Evolutionary conservation across 1,284 basidiomycete species (phyloP).

Genomic region (Boletus albobrunnescens): DNA sequence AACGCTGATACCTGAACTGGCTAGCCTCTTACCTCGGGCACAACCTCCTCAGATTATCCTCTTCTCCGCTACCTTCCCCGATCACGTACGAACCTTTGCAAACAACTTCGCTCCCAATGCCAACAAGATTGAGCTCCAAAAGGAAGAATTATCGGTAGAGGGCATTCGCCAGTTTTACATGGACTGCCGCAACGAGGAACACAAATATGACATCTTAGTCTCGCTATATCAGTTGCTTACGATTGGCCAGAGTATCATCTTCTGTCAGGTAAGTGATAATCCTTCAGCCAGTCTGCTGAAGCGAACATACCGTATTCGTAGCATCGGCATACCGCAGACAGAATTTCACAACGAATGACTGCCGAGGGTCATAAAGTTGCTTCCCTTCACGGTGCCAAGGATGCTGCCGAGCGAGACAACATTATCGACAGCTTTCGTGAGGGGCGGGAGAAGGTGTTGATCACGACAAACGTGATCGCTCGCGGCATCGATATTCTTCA

Average conservation of each 20-base stretch:
- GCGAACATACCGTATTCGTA: slow-evolving; percentile 31
- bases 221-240: slow-evolving; percentile 88
- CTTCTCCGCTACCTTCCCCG: slow-evolving; percentile 98
- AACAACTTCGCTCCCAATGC: slow-evolving; percentile 89
- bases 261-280: slow-evolving; percentile 70
- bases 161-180: slow-evolving; percentile 98
- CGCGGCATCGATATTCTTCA: slow-evolving; percentile 98
- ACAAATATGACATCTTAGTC: slow-evolving; percentile 96
- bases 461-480: slow-evolving; percentile 98
- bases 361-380: slow-evolving; percentile 95
- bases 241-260: slow-evolving; percentile 97
- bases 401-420: slow-evolving; percentile 82
- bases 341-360: slow-evolving; percentile 87
- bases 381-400: slow-evolving; percentile 93
- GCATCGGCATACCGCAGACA: slow-evolving; percentile 90
- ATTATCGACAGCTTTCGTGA: slow-evolving; percentile 96
- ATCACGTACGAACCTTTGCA: slow-evolving; percentile 88
- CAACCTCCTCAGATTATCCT: slow-evolving; percentile 80
- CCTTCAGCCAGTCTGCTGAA: not conserved
- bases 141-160: slow-evolving; percentile 91
- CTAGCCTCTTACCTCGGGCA: slow-evolving; percentile 62
- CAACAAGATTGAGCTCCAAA: slow-evolving; percentile 95
- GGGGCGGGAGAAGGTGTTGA: slow-evolving; percentile 94
- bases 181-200: slow-evolving; percentile 84
- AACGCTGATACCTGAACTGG: slow-evolving; percentile 8